phyloP scores from a whole-genome alignment of 176 grass and related monocot species.

The Tuctoria greenei region DNA sequence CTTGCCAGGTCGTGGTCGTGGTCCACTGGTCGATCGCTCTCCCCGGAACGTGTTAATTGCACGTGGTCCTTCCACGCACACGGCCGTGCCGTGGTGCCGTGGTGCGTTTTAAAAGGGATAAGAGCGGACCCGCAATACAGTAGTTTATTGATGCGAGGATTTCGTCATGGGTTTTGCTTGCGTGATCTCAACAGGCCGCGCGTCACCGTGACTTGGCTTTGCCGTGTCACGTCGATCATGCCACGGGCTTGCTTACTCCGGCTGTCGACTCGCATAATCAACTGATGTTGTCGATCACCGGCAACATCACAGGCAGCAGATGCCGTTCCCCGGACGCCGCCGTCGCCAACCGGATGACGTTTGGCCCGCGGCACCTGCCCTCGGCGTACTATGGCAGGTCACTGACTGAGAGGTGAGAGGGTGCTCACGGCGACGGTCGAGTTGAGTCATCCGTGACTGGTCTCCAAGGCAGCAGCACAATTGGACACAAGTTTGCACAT shows the following conservation, averaged over 20 bases:
- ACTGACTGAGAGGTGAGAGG: too few species aligned
- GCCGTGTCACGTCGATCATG: background rate
- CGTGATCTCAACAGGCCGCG: background rate
- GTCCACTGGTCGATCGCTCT: background rate
- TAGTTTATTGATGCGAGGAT: background rate
- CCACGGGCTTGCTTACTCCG: background rate
- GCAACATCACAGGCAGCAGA: too few species aligned
- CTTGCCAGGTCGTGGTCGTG: background rate
- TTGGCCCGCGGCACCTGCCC: background rate
- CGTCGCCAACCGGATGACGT: background rate
- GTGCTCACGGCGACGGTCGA: too few species aligned
- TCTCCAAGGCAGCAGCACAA: background rate
- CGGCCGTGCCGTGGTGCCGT: background rate
- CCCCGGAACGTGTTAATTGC: background rate
- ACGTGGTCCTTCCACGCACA: background rate
- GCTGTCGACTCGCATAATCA: background rate
- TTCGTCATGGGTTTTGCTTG: background rate
- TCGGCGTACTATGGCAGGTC: too few species aligned
- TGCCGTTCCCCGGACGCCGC: background rate
- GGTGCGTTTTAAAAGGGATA: background rate
- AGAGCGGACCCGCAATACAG: slow-evolving; percentile 9
- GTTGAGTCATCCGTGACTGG: background rate
- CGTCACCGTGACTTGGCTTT: background rate
- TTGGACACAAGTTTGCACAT: background rate
- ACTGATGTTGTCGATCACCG: background rate